These are phyloP conservation scores for Claviceps pusilla DNA, from an alignment of 2,329 filamentous ascomycete species.

Conservation along the genomic window DNA sequence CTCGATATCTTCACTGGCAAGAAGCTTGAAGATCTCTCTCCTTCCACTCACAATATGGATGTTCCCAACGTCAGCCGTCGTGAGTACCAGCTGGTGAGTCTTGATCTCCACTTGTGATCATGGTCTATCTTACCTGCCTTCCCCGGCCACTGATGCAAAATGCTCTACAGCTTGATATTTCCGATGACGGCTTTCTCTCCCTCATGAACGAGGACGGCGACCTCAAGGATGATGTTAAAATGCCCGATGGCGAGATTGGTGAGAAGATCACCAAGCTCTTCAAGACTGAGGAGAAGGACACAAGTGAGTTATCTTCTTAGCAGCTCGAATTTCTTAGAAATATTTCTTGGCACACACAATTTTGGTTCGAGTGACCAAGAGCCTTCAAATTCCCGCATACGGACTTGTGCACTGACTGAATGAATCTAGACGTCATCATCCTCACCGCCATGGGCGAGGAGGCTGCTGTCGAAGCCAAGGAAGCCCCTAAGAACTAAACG, in stretches of 20 bases:
- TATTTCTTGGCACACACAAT: not conserved
- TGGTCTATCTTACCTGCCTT: not conserved
- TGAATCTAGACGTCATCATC: slow-evolving; percentile 64
- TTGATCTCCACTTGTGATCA: not conserved
- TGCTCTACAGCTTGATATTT: slow-evolving; percentile 62
- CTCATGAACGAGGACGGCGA: slow-evolving; percentile 78
- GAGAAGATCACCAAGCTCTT: slow-evolving; percentile 75
- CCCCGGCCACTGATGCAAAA: not conserved
- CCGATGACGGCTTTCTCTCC: slow-evolving; percentile 86
- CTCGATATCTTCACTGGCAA: slow-evolving; percentile 99
- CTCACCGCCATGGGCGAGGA: slow-evolving; percentile 96
- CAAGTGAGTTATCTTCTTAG: slow-evolving; percentile 51
- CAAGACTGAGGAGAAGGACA: slow-evolving; percentile 73
- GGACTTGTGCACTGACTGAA: not conserved
- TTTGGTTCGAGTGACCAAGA: not conserved
- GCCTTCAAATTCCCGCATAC: not conserved
- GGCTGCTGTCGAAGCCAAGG: slow-evolving; percentile 82
- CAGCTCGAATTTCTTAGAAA: not conserved
- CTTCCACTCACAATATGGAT: slow-evolving; percentile 96
- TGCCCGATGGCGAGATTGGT: slow-evolving; percentile 80
- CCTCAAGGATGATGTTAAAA: slow-evolving; percentile 88
- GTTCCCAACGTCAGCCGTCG: slow-evolving; percentile 83
- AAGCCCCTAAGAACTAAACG: slow-evolving; percentile 45
- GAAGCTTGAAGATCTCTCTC: slow-evolving; percentile 98
- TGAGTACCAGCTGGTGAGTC: slow-evolving; percentile 85